Evolutionary conservation across 2,329 filamentous ascomycete genomes (phyloP), one percentile per base, ranked within the genome.

Genomic region (Colletotrichum viniferum): DNA sequence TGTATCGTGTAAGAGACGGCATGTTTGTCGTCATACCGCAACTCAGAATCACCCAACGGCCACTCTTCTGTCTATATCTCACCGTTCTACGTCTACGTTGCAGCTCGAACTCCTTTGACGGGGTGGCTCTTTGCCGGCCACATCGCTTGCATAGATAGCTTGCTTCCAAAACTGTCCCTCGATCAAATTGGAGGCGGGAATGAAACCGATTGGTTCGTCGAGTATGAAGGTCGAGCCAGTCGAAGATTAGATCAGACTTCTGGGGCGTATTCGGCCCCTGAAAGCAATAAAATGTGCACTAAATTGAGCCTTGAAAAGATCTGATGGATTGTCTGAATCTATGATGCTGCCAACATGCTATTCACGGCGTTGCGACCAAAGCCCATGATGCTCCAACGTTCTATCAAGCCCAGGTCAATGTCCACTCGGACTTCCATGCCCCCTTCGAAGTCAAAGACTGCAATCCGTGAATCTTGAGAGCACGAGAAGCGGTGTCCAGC

Each of bases 381-480:
- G 43, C 16, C 16, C 18, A 13, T 52, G 0, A n/a, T 21, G 10
- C n/a, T 52, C n/a, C 43, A 52, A 1, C 43, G 0, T 52, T 52
- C 43, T 18, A 28, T 64, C 24, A 76, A 24, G 70, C 52, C 74
- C 74, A 76, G 30, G 60, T 60, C 7, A 76, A 13, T 6, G 30
- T 56, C 74, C 74, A 74, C 4, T 24, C 60, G 12, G 38, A 28
- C 3, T 36, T 56, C 74, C 74, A 76, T 7, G 71, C 74, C 7
- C 71, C 74, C 12, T 32, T 34, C 21, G 62, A 55, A 18, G 71
- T 74, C 8, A 43, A 26, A 6, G 64, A 43, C 28, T 62, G 28
- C 16, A 76, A 52, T 7, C 24, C 26, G 5, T 32, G 67, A 7
- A 74, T n/a, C 2, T 61, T 38, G 7, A 76, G 56, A 26, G 52